Evolutionary conservation across 768 basidiomycete species (phyloP), one percentile per base, ranked within the genome.

Genomic region (Boletus pseudo-olivaceus): DNA sequence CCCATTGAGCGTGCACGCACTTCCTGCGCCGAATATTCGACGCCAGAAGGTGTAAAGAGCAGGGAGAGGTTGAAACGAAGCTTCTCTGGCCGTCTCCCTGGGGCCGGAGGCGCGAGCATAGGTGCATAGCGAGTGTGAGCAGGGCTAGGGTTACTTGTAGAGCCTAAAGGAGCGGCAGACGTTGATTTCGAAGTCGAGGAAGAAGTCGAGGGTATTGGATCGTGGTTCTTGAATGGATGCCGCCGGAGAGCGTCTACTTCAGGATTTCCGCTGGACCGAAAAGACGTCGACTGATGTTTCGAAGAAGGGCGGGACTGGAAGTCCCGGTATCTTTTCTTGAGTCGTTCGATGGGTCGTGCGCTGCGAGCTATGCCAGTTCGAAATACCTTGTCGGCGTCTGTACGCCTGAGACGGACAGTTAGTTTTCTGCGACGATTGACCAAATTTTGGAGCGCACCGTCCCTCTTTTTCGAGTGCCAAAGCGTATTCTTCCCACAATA

Each of bases 401-500:
- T 73, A 15, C 73, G 78, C 64, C 94, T 97, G 60, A 51, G 30
- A 20, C 11, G 3, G 19, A 47, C 20, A 49, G 53, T 56, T 14
- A 58, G 48, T 47, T 55, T 48, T 44, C 52, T 11, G 19, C 32
- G 17, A 54, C 14, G 45, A 47, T 47, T n/a, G 42, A 54, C 51
- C 37, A 47, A 47, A 5, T 33, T 51, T 61, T 7, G 19, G 33
- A 19, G 17, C 85, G 68, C 73, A 96, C 96, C 83, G 82, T 62
- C 88, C 87, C 39, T 80, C 79, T 42, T 77, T 74, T 72, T 98
- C 94, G 51, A 96, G 76, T 3, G 85, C 76, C 35, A 77, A 73
- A 2, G 96, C 93, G 70, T 93, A 98, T 62, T 96, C 93, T 68
- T 96, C 93, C 64, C 97, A 99, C 44, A 97, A 73, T 42, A 87